Evolutionary conservation across 495 filamentous ascomycete genomes (phyloP).

Genomic region (Penicillium parvum): DNA sequence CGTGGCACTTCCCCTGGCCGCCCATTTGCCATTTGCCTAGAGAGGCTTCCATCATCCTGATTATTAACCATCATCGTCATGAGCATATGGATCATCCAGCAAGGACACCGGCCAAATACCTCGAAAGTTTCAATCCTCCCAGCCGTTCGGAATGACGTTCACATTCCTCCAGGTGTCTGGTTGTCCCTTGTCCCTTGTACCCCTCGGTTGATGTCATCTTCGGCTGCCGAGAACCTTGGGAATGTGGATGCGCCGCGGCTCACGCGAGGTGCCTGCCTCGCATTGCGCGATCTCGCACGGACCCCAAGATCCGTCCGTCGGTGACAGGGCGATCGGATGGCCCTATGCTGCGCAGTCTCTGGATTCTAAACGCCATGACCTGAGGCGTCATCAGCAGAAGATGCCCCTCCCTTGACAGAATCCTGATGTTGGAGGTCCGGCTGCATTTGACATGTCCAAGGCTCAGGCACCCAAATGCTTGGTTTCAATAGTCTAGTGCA

Average conservation of each 20-base stretch:
- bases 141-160: slow-evolving; percentile 18
- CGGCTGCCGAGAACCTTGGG: no score
- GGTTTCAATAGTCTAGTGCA: not conserved
- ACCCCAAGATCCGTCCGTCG: slow-evolving; percentile 4
- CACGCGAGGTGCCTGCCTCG: slow-evolving; percentile 6
- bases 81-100: no score
- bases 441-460: not conserved
- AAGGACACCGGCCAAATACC: no score
- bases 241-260: slow-evolving; percentile 12
- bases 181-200: not conserved
- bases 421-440: slow-evolving; percentile 4
- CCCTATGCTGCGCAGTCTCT: no score
- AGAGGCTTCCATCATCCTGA: no score
- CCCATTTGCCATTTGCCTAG: no score
- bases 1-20: no score
- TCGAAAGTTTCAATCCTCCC: not conserved
- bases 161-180: slow-evolving; percentile 8
- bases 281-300: slow-evolving; percentile 17
- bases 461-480: not conserved
- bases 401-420: not conserved
- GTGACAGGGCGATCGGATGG: slow-evolving; percentile 4
- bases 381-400: not conserved
- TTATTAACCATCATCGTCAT: no score
- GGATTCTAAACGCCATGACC: not conserved
- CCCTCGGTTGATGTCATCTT: slow-evolving; percentile 17